Conservation (phyloP, 768 basidiomycete genomes). For the Cyclocybe aegerita region DNA sequence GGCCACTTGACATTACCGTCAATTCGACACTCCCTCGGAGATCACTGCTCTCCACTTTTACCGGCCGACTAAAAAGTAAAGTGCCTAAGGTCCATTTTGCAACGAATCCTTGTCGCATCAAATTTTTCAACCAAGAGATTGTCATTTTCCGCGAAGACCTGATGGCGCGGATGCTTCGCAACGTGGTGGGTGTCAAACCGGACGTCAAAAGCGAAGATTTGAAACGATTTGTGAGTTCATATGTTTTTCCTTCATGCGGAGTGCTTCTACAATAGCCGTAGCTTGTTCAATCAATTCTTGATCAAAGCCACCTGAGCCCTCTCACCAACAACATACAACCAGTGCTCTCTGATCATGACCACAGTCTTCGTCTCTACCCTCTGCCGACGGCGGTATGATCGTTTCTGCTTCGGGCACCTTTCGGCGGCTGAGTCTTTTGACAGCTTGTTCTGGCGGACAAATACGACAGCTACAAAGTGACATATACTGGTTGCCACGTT, state of each 20-base stretch:
- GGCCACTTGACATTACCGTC: slow-evolving; percentile 85
- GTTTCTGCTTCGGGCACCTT: background rate
- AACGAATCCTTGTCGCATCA: slow-evolving; percentile 91
- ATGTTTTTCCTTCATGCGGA: background rate
- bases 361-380: slow-evolving; percentile 89
- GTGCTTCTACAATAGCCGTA: slow-evolving; percentile 26
- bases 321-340: slow-evolving; percentile 84
- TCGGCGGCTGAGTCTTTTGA: background rate
- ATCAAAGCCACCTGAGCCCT: slow-evolving; percentile 94
- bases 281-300: slow-evolving; percentile 95
- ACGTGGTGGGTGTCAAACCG: slow-evolving; percentile 86
- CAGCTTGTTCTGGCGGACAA: slow-evolving; percentile 94
- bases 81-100: slow-evolving; percentile 82
- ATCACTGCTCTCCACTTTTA: slow-evolving; percentile 75
- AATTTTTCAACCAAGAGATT: slow-evolving; percentile 94
- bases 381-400: slow-evolving; percentile 82
- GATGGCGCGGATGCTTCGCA: slow-evolving; percentile 93
- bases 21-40: slow-evolving; percentile 81
- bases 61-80: slow-evolving; percentile 63
- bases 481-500: slow-evolving; percentile 97
- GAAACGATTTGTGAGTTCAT: slow-evolving; percentile 76
- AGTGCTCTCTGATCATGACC: slow-evolving; percentile 86
- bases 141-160: slow-evolving; percentile 91
- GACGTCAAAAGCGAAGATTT: slow-evolving; percentile 76
- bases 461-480: slow-evolving; percentile 94